Evolutionary conservation across 2,329 filamentous ascomycete genomes (phyloP), one percentile per base, ranked within the genome.

Genomic region (Hypoxylon rubiginosum): DNA sequence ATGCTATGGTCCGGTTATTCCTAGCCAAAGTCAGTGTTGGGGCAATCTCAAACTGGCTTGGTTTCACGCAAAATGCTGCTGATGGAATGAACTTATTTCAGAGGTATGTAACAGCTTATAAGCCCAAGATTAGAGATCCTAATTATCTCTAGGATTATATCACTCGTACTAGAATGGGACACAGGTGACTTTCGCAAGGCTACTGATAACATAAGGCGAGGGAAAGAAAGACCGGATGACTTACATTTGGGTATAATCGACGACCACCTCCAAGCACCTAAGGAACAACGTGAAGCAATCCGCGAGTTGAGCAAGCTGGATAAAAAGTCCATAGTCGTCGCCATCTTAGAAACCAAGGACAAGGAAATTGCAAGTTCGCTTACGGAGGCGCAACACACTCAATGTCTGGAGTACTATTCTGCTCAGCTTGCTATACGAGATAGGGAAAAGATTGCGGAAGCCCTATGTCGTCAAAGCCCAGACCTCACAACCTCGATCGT

Each of bases 21-120:
- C 83, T 96, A 13, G 89, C 92, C n/a, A 96, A 96, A 79, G 81
- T 94, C 61, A 92, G 91, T 69, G 83, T 95, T 4, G 89, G 88
- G 1, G 88, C 88, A 7, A 79, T 95, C 54, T 93, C 92, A 4
- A 94, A 94, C 75, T 95, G 91, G 90, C 85, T 94, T 10, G 92
- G 92, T 0, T 76, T 93, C 41, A 94, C 90, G 0, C 86, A 87
- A 50, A 88, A 88, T 50, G 86, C 90, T 0, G 88, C 93, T 67
- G 91, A 94, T 70, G 92, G 92, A 50, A 92, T 93, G 91, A 96
- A 94, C 74, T 77, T 95, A 8, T 77, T 96, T 69, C 92, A 95
- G 77, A 81, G 81, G 82, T 83, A 70, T 54, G 71, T 55, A 15
- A 4, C 2, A 26, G 9, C 13, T 17, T 8, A 15, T 30, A 10